Evolutionary conservation across 2,329 filamentous ascomycete species (phyloP).

Genomic region (Podosphaera leucotricha): DNA sequence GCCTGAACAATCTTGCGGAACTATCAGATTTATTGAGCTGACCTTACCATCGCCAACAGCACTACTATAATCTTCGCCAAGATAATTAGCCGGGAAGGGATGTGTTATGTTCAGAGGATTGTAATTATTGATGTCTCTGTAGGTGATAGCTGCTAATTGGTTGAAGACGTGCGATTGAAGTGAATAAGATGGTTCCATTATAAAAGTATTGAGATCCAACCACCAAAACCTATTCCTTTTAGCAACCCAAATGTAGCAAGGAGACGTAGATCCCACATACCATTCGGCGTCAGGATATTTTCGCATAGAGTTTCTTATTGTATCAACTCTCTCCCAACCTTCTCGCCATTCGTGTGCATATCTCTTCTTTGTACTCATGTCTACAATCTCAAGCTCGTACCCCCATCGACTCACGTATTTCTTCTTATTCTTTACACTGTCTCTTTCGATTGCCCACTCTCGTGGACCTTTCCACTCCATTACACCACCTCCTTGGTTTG

Average conservation of each 20-base stretch:
- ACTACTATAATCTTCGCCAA: conserved; percentile 53
- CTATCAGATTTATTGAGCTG: conserved; percentile 63
- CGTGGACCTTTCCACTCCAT: conserved; percentile 98
- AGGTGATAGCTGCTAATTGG: conserved; percentile 46
- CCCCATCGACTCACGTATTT: conserved; percentile 74
- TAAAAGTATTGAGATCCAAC: conserved; percentile 89
- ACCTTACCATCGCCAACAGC: conserved; percentile 51
- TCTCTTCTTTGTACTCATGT: conserved; percentile 96
- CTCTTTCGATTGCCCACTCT: conserved; percentile 94
- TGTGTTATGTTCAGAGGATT: conserved; percentile 89
- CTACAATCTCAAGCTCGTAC: conserved; percentile 85
- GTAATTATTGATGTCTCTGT: conserved; percentile 89
- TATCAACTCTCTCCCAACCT: conserved; percentile 98
- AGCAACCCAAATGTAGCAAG: conserved; percentile 6
- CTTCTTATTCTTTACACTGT: conserved; percentile 87
- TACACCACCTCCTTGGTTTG: conserved; percentile 86
- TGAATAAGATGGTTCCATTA: conserved; percentile 89
- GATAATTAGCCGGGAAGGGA: conserved; percentile 47
- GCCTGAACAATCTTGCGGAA: conserved; percentile 83
- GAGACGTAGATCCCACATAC: conserved; percentile 27
- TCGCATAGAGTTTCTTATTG: conserved; percentile 63
- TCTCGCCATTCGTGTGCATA: conserved; percentile 98
- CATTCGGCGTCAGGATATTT: conserved; percentile 95
- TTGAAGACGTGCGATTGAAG: conserved; percentile 82
- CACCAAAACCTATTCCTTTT: conserved; percentile 78